Evolutionary conservation across 1,284 basidiomycete genomes (phyloP).

Genomic region (Tilletia indica): DNA sequence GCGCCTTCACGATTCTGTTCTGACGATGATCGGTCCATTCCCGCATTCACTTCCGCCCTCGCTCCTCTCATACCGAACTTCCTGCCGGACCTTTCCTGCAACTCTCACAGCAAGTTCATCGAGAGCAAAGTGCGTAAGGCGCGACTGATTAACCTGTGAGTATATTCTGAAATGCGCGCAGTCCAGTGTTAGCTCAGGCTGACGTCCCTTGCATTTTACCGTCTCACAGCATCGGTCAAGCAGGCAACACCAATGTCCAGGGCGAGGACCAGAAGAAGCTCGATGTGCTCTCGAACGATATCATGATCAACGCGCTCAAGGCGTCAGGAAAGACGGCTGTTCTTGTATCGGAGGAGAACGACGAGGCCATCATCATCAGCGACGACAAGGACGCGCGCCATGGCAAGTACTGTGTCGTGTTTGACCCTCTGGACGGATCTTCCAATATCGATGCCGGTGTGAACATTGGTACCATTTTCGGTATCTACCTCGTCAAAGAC

Average conservation of each 20-base stretch:
- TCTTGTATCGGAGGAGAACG: slow-evolving; percentile 93
- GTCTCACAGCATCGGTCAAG: slow-evolving; percentile 75
- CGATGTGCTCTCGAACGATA: slow-evolving; percentile 95
- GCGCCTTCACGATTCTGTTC: background rate
- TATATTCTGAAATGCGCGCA: slow-evolving; percentile 25
- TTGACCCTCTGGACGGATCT: slow-evolving; percentile 95
- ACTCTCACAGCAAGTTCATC: slow-evolving; percentile 69
- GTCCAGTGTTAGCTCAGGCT: slow-evolving; percentile 12
- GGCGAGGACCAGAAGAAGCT: slow-evolving; percentile 99
- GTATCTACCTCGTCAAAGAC: slow-evolving; percentile 79
- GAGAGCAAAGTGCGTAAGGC: slow-evolving; percentile 97
- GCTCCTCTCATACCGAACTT: background rate
- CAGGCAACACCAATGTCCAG: slow-evolving; percentile 93
- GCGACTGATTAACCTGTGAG: slow-evolving; percentile 92
- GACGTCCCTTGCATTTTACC: background rate
- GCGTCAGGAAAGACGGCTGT: slow-evolving; percentile 94
- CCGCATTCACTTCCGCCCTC: background rate
- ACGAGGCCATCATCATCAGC: slow-evolving; percentile 83
- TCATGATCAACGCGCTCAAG: slow-evolving; percentile 90
- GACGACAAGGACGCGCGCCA: slow-evolving; percentile 56
- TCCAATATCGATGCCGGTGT: slow-evolving; percentile 99
- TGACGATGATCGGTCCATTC: background rate
- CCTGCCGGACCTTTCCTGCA: background rate
- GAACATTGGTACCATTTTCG: slow-evolving; percentile 99
- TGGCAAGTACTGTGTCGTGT: slow-evolving; percentile 80